These are phyloP conservation scores for Coemansia aciculifera DNA, from an alignment of 192 early-diverging fungal species.

Conservation along the genomic window DNA sequence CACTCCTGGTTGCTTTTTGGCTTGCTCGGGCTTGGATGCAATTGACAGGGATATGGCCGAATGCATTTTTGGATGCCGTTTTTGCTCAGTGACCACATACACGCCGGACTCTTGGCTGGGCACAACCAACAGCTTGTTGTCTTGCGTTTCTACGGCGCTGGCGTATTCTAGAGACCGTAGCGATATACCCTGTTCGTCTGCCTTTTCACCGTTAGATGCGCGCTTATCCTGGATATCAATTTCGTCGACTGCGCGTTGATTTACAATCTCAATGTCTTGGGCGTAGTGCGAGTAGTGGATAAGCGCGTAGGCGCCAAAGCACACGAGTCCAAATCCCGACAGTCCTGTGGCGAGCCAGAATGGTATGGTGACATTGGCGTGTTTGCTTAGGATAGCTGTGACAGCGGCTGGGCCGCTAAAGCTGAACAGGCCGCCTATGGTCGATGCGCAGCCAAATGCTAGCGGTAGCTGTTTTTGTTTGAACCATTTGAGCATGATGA, in stretches of 20 bases:
- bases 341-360: conserved; percentile 59
- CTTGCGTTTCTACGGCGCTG: conserved; percentile 18
- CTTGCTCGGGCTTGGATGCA: neutral
- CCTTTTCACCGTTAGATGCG: neutral
- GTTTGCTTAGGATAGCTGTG: conserved; percentile 36
- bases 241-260: neutral
- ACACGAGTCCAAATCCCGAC: conserved; percentile 53
- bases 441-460: conserved; percentile 48
- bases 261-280: conserved; percentile 21
- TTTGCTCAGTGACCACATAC: conserved; percentile 4
- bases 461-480: conserved; percentile 47
- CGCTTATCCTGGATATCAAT: neutral
- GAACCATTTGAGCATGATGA: conserved; percentile 59
- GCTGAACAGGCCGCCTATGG: conserved; percentile 45
- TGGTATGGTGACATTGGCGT: conserved; percentile 39
- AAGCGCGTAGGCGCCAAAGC: conserved; percentile 54
- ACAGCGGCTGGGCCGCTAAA: conserved; percentile 49
- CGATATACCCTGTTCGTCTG: neutral
- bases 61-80: neutral
- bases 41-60: conserved; percentile 11
- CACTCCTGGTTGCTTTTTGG: neutral
- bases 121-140: conserved; percentile 37
- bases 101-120: conserved; percentile 20
- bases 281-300: conserved; percentile 56
- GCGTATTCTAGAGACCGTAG: conserved; percentile 4